These are phyloP conservation scores for Colletotrichum sansevieriae DNA, from an alignment of 2,329 filamentous ascomycete genomes.

Conservation along the genomic window DNA sequence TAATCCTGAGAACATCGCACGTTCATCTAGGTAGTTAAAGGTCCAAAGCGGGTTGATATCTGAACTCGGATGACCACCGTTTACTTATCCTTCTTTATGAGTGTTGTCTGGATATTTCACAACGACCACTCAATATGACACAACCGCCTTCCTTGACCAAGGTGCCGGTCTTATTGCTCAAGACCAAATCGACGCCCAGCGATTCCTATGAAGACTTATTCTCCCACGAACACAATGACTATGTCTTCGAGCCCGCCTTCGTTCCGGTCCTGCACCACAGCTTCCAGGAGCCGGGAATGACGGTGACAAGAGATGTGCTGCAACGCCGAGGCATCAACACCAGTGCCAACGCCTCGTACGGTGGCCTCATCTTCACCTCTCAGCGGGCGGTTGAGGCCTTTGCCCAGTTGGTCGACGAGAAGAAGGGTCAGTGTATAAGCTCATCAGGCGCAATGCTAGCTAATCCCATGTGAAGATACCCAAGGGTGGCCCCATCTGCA, in stretches of 20 bases:
- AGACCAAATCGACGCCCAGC: conserved; percentile 78
- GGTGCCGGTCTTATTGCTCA: conserved; percentile 78
- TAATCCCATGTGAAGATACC: conserved; percentile 39
- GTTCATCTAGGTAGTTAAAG: no score
- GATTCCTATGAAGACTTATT: conserved; percentile 82
- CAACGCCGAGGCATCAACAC: conserved; percentile 55
- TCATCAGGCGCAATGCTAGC: conserved; percentile 7
- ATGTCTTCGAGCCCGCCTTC: conserved; percentile 73
- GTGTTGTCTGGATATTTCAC: no score
- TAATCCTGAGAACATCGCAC: conserved; percentile 5
- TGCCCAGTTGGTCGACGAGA: conserved; percentile 69
- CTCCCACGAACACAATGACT: conserved; percentile 55
- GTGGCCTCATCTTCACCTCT: conserved; percentile 86
- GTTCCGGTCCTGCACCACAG: conserved; percentile 82
- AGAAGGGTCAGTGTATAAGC: conserved; percentile 52
- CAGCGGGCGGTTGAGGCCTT: conserved; percentile 88
- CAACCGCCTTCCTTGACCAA: conserved; percentile 30
- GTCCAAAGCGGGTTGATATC: no score
- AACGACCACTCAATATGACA: conserved; percentile 21
- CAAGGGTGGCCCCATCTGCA: conserved; percentile 65
- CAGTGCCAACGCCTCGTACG: conserved; percentile 63
- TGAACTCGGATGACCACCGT: no score
- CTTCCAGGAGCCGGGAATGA: conserved; percentile 72
- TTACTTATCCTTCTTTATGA: no score
- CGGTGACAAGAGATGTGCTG: conserved; percentile 65